Percentiles rank a stretch among this genome's conserved stretches.
Conservation (phyloP, 139 green algal genomes). For the Coelastrella sp. region DNA sequence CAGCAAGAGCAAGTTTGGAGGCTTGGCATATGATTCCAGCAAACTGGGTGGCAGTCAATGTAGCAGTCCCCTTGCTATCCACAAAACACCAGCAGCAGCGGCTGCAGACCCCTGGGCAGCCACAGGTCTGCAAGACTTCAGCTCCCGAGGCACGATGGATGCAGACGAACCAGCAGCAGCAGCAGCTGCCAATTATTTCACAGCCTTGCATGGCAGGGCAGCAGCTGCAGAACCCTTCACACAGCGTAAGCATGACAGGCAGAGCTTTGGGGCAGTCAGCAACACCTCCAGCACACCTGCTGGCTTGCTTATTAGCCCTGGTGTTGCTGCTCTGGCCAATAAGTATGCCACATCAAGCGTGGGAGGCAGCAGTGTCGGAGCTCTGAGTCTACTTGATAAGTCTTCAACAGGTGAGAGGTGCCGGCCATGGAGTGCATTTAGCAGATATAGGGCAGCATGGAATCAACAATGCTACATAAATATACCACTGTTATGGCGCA, state of each 20-base stretch:
- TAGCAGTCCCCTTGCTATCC: constrained; percentile 10
- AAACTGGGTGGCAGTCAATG: constrained; percentile 24
- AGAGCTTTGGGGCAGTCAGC: constrained; percentile 14
- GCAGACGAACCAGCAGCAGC: too few species aligned
- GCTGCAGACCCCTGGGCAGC: too few species aligned
- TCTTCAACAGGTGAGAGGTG: constrained; percentile 12
- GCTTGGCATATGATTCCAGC: not conserved
- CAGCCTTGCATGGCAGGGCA: not conserved
- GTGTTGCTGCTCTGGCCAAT: constrained; percentile 37
- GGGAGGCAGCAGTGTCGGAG: not conserved
- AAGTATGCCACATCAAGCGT: constrained; percentile 39
- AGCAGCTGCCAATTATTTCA: not conserved
- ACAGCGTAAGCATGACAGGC: not conserved
- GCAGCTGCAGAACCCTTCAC: not conserved
- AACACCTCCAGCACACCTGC: constrained; percentile 31
- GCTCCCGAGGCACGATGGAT: too few species aligned
- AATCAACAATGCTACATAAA: too few species aligned
- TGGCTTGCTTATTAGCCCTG: constrained; percentile 34
- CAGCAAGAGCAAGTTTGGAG: not conserved
- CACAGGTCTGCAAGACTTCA: not conserved
- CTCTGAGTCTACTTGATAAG: not conserved
- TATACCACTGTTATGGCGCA: not conserved
- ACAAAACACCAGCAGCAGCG: not conserved
- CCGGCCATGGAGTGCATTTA: too few species aligned
- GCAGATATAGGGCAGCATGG: too few species aligned